phyloP scores from a whole-genome alignment of 768 basidiomycete genomes.

The Porpolomopsis calyptriformis region DNA sequence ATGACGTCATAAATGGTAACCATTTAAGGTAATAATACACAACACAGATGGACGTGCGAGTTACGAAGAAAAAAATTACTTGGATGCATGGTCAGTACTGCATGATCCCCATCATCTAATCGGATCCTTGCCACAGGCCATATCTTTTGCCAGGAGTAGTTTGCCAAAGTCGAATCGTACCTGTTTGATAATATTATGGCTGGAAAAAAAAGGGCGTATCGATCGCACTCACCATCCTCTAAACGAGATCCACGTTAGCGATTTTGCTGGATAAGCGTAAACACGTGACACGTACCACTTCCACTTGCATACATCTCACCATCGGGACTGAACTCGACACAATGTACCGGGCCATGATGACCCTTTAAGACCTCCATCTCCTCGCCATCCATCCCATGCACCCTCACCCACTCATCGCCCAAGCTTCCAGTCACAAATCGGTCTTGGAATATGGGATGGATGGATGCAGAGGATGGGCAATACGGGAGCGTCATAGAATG shows the following conservation, averaged over 20 bases:
- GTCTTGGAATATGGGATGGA: conserved; percentile 82
- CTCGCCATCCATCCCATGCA: conserved; percentile 83
- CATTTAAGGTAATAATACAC: conserved; percentile 13
- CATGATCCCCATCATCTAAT: not conserved
- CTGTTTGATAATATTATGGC: conserved; percentile 26
- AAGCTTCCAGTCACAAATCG: conserved; percentile 87
- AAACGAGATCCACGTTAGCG: conserved; percentile 10
- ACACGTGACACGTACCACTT: conserved; percentile 55
- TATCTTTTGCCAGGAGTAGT: conserved; percentile 90
- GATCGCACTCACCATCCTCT: conserved; percentile 60
- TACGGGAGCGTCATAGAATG: conserved; percentile 77
- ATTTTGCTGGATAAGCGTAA: conserved; percentile 7
- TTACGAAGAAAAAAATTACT: no score
- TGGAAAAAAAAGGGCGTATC: not conserved
- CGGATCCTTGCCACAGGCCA: conserved; percentile 73
- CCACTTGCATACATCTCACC: conserved; percentile 97
- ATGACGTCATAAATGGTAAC: conserved; percentile 12
- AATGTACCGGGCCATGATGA: conserved; percentile 95
- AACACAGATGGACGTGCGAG: no score
- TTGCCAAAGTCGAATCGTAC: conserved; percentile 95
- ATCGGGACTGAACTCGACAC: conserved; percentile 88
- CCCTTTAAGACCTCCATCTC: conserved; percentile 90
- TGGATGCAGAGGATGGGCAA: conserved; percentile 85
- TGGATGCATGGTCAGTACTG: not conserved
- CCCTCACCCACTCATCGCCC: conserved; percentile 92